phyloP scores from a whole-genome alignment of 2,329 filamentous ascomycete species.

The Colletotrichum sp. region DNA sequence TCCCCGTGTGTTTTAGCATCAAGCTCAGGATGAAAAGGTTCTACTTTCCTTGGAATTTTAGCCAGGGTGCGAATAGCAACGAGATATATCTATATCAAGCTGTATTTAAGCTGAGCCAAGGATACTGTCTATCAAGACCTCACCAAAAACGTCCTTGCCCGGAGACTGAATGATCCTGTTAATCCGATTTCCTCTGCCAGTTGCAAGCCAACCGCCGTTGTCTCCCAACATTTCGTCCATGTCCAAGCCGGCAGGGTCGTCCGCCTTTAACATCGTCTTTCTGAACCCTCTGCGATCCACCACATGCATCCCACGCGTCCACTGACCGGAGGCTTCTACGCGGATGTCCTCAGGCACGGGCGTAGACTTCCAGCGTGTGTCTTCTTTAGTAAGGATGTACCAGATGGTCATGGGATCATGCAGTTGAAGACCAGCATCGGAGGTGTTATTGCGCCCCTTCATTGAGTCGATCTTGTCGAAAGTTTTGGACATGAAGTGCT shows the following conservation, averaged over 20 bases:
- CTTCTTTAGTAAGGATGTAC: constrained; percentile 71
- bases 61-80: no score
- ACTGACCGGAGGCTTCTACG: constrained; percentile 89
- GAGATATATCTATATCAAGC: no score
- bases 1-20: no score
- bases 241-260: constrained; percentile 38
- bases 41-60: no score
- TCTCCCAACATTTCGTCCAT: constrained; percentile 69
- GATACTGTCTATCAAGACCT: constrained; percentile 67
- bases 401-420: constrained; percentile 82
- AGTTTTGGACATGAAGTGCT: constrained; percentile 72
- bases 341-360: constrained; percentile 78
- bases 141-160: constrained; percentile 70
- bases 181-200: constrained; percentile 78
- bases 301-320: constrained; percentile 92
- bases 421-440: constrained; percentile 66
- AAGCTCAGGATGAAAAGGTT: no score
- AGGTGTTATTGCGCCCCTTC: constrained; percentile 52
- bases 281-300: constrained; percentile 69
- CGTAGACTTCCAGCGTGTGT: constrained; percentile 62
- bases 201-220: constrained; percentile 76
- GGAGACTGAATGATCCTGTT: constrained; percentile 74
- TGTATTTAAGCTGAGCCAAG: constrained; percentile 57
- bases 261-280: constrained; percentile 28
- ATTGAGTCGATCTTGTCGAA: constrained; percentile 72